phyloP scores from a whole-genome alignment of 106 monocot species.

The Dioscorea dumetorum region DNA sequence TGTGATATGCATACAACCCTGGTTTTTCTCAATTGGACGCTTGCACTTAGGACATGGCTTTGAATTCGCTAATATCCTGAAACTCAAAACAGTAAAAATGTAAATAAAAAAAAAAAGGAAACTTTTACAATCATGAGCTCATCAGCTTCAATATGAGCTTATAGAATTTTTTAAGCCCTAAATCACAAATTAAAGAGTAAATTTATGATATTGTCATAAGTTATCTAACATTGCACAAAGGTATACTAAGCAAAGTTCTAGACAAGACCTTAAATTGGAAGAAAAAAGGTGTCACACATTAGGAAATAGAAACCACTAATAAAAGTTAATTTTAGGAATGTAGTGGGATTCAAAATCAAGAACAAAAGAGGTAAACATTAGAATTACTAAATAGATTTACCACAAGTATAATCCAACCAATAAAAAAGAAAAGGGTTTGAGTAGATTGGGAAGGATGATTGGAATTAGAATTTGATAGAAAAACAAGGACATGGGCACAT shows the following conservation, averaged over 20 bases:
- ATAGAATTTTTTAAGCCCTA: neutral
- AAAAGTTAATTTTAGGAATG: no score
- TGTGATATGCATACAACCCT: constrained; percentile 92
- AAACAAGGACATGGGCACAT: no score
- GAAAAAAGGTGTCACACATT: no score
- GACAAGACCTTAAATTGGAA: no score
- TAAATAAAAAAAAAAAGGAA: neutral
- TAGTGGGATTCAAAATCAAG: no score
- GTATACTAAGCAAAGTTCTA: neutral
- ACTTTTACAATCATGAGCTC: neutral
- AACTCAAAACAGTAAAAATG: neutral
- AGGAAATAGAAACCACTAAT: no score
- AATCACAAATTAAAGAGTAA: neutral
- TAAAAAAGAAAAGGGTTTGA: no score
- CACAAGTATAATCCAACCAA: no score
- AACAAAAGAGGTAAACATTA: no score
- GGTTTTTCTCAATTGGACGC: constrained; percentile 83
- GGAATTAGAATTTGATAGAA: no score
- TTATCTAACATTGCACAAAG: neutral
- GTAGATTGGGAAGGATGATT: no score
- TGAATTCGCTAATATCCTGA: constrained; percentile 89
- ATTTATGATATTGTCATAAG: neutral
- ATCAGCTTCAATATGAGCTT: neutral
- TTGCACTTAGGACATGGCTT: constrained; percentile 92
- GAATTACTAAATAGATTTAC: no score